Conservation (phyloP, 306 rosid species). For the Cucurbita pepo region DNA sequence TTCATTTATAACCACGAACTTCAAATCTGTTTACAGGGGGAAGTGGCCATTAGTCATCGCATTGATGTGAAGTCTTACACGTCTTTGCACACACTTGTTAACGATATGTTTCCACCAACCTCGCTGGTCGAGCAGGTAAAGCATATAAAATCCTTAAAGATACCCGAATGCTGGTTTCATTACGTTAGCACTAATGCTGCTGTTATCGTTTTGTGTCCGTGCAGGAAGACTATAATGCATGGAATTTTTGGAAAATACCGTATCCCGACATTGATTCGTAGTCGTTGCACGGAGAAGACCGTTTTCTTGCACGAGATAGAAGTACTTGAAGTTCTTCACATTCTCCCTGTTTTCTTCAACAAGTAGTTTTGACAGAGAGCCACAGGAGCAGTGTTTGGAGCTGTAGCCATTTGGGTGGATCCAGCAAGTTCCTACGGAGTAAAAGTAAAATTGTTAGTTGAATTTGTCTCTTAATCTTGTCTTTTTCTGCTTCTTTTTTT, state of each 20-base stretch:
- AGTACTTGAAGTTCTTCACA: too few relatives aligned
- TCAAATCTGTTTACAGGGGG: conserved; percentile 43
- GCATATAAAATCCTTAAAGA: not conserved
- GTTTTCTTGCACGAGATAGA: not conserved
- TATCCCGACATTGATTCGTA: conserved; percentile 33
- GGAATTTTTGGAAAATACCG: conserved; percentile 88
- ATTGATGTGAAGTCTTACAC: conserved; percentile 79
- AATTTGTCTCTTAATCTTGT: not conserved
- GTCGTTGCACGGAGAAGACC: not conserved
- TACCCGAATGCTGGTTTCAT: not conserved
- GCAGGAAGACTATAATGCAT: conserved; percentile 89
- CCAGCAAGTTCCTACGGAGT: conserved; percentile 2
- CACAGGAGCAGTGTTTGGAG: conserved; percentile 2
- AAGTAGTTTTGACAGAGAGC: conserved; percentile 1
- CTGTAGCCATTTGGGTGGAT: not conserved
- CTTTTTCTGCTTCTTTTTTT: not conserved
- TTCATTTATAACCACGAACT: not conserved
- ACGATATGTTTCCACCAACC: conserved; percentile 98
- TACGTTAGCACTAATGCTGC: not conserved
- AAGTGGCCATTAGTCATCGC: conserved; percentile 89
- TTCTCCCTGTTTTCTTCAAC: too few relatives aligned
- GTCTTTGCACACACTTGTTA: conserved; percentile 84
- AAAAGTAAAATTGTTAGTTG: conserved; percentile 1
- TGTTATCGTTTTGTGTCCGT: conserved; percentile 1
- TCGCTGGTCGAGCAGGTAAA: conserved; percentile 74